Base-by-base conservation (phyloP, 176 grass and related monocot genomes). In the Triticum timopheevii region DNA sequence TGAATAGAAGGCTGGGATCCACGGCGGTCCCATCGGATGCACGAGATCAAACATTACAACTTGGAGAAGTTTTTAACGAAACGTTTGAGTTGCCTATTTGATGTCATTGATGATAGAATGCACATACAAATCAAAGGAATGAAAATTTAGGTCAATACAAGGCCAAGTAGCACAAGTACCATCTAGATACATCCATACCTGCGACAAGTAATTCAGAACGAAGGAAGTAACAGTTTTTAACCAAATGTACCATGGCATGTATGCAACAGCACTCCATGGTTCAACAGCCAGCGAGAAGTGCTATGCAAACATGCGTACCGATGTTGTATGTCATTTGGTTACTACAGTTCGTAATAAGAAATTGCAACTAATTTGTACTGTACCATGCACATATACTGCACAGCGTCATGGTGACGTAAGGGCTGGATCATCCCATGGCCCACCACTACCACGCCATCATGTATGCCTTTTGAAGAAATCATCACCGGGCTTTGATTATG, bases 401-500 rank as follows among this genome's bases (percentile, higher is more conserved):
- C 59, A 16, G 2, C 70, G 65, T 82, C 90, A 67, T 35, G 0
- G 58, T 59, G 90, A 67, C 7, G 78, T 73, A 47, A 79, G 77
- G 6, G 15, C 25, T 56, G 42, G 86, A 71, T 92, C 90, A 91
- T 72, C 47, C n/a, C 9, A 69, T 42, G 82, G 47, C 82, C 85
- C 80, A 70, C 82, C 90, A 81, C 81, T 80, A 70, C 24, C 76
- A 71, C 77, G 58, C 49, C 77, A 54, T 65, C 74, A 33, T 76
- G n/a, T 15, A 10, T 52, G 23, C 63, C 77, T 76, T 65, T 65
- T 58, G 54, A 45, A 45, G 64, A 77, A 77, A 88, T 91, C 82
- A 78, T 83, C 52, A 79, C 78, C 34, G 50, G 61, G 78, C 42
- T 71, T 69, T 85, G 83, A 79, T 88, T 78, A 79, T 82, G 78